Conservation (phyloP, 331 rosid genomes). For the Pyracantha coccinea region DNA sequence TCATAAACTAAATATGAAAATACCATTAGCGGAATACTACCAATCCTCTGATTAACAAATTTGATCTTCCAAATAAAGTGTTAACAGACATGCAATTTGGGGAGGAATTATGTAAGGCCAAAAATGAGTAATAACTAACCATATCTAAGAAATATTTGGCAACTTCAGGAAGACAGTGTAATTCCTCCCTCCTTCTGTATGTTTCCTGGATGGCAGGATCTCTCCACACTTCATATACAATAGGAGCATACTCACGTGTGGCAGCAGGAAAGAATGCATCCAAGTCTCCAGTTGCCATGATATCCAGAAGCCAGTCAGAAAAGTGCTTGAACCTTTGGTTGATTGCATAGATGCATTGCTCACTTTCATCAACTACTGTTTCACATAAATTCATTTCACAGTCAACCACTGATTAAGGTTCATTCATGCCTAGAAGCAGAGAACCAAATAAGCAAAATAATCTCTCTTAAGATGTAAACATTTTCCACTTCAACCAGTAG, state of each 20-base stretch:
- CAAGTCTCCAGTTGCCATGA: conserved; percentile 84
- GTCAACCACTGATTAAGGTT: conserved; percentile 6
- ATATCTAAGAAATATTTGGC: conserved; percentile 75
- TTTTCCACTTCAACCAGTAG: background rate
- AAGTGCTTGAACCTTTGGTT: conserved; percentile 74
- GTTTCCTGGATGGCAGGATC: conserved; percentile 87
- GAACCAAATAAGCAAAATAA: conserved; percentile 5
- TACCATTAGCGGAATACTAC: background rate
- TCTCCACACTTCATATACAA: conserved; percentile 80
- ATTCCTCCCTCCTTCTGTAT: conserved; percentile 74
- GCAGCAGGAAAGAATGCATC: conserved; percentile 94
- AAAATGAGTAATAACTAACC: conserved; percentile 36
- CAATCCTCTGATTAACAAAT: background rate
- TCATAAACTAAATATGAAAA: background rate
- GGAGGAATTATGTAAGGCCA: background rate
- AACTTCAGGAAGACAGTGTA: conserved; percentile 79
- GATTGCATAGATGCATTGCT: conserved; percentile 56
- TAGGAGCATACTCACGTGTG: conserved; percentile 92
- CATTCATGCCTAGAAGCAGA: conserved; percentile 11
- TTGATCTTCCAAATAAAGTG: background rate
- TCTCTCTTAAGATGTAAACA: background rate
- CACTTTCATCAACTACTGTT: conserved; percentile 45
- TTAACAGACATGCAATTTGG: background rate
- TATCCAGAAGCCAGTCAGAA: conserved; percentile 90
- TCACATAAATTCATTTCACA: conserved; percentile 32